Evolutionary conservation across 2,329 filamentous ascomycete genomes (phyloP), one percentile per base, ranked within the genome.

Genomic region (Sphaerulina musiva): DNA sequence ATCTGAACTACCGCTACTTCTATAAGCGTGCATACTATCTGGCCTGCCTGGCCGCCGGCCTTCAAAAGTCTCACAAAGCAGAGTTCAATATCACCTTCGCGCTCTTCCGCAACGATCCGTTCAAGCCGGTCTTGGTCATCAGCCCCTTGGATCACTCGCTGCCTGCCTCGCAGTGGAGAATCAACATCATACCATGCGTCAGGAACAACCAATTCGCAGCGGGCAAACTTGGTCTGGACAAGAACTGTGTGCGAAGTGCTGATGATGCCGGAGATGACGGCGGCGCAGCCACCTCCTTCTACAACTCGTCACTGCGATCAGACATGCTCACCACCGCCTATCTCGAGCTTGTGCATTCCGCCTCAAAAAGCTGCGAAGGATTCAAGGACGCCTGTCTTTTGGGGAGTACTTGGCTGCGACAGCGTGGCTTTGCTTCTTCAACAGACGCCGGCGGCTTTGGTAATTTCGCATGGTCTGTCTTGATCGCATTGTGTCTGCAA

Each of bases 1-100:
- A 92, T 69, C 78, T 91, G 47, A 90, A 95, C 69, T 80, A 93
- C 75, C 83, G 93, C 57, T 97, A 95, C 73, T 95, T 96, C 68
- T 91, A 96, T 74, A 95, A 95, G 66, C 79, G 91, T 59, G 87
- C 93, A 10, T 97, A 92, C 71, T 97, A 95, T 67, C 75, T 97
- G 48, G 89, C 91, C 34, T 89, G 87, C 60, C 75, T 97, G 53
- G 84, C 89, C 11, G 83, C 82, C 31, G 83, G 80, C 4, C 74
- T 97, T 49, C 82, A 83, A 59, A 75, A 79, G 38, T 73, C 79
- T 3, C 71, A 83, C 45, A 89, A 48, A 79, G 89, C 66, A 86
- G 87, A 59, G 76, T 57, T 77, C 45, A 44, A 54, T 9, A 40
- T 69, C 23, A 47, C 54, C 7, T 70, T 66, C 53, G 55, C 62